Evolutionary conservation across 2,329 filamentous ascomycete species (phyloP).

Genomic region (Anthostomella pinea): DNA sequence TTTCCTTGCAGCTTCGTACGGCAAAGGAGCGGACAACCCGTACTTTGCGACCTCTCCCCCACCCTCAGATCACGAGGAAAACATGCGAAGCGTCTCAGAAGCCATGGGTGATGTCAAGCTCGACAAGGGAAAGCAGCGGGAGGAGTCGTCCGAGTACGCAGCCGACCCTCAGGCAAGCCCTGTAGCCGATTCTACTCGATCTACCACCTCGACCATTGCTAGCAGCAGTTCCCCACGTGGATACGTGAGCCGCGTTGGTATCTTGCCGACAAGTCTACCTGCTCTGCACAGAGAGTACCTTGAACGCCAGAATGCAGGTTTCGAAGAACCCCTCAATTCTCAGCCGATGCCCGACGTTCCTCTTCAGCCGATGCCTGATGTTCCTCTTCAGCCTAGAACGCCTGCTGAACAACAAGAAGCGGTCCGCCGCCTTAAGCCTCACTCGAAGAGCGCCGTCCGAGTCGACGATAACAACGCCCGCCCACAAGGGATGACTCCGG

Average conservation of each 20-base stretch:
- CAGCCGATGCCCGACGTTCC: slow-evolving; percentile 48
- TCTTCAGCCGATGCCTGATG: slow-evolving; percentile 47
- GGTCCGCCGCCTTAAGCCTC: slow-evolving; percentile 77
- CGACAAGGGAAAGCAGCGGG: slow-evolving; percentile 14
- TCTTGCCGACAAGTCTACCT: slow-evolving; percentile 86
- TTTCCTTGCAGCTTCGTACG: slow-evolving; percentile 43
- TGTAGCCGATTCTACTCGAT: slow-evolving; percentile 54
- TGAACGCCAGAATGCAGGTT: slow-evolving; percentile 62
- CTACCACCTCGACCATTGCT: slow-evolving; percentile 49
- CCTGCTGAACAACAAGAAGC: slow-evolving; percentile 79
- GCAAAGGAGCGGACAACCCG: slow-evolving; percentile 39
- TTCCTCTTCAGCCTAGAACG: slow-evolving; percentile 50
- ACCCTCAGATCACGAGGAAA: slow-evolving; percentile 44
- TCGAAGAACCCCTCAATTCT: slow-evolving; percentile 42
- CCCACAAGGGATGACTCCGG: slow-evolving; percentile 61
- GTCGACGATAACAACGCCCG: slow-evolving; percentile 62
- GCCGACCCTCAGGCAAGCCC: slow-evolving; percentile 44
- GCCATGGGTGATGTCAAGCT: slow-evolving; percentile 37
- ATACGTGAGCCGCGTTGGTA: slow-evolving; percentile 81
- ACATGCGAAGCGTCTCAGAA: slow-evolving; percentile 57
- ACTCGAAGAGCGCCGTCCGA: slow-evolving; percentile 68
- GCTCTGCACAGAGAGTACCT: slow-evolving; percentile 90
- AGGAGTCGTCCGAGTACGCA: slow-evolving; percentile 12
- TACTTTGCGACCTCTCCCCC: slow-evolving; percentile 45
- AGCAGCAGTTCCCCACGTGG: slow-evolving; percentile 48